These are phyloP conservation scores for Castanospermum australe DNA, from an alignment of 306 rosid genomes.

Conservation along the genomic window DNA sequence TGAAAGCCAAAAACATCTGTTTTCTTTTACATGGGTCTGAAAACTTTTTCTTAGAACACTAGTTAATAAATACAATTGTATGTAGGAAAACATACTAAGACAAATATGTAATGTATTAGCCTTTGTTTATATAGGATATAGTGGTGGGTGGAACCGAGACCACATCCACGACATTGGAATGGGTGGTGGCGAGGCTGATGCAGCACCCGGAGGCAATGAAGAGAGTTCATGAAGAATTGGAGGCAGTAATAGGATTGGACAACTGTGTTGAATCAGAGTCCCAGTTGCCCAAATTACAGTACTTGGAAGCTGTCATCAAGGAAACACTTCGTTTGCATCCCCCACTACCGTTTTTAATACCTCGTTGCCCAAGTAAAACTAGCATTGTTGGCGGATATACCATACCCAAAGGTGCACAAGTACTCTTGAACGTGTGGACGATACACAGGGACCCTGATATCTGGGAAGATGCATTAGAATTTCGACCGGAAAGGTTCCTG, in stretches of 20 bases:
- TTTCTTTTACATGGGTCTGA: too few species aligned
- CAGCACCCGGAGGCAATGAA: too few species aligned
- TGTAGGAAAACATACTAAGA: not conserved
- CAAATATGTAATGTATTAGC: not conserved
- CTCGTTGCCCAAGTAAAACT: conserved; percentile 16
- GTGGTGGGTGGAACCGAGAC: conserved; percentile 41
- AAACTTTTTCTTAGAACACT: too few species aligned
- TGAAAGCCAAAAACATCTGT: too few species aligned
- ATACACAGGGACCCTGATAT: too few species aligned
- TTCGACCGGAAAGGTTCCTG: too few species aligned
- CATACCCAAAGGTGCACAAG: conserved; percentile 19
- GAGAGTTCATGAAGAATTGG: too few species aligned
- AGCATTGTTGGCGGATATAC: too few species aligned
- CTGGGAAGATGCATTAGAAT: too few species aligned
- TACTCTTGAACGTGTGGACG: conserved; percentile 26
- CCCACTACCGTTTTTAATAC: not conserved
- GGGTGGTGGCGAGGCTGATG: conserved; percentile 29
- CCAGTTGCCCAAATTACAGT: conserved; percentile 24
- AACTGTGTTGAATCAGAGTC: conserved; percentile 30
- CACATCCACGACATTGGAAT: conserved; percentile 30
- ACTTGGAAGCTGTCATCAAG: conserved; percentile 26
- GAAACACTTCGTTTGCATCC: conserved; percentile 43
- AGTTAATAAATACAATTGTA: too few species aligned
- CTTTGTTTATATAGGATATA: conserved; percentile 29
- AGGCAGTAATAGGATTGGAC: conserved; percentile 35